Percentiles rank a stretch among this genome's conserved stretches.
phyloP scores from a whole-genome alignment of 148 eudicot species.

The Polygonum aviculare region DNA sequence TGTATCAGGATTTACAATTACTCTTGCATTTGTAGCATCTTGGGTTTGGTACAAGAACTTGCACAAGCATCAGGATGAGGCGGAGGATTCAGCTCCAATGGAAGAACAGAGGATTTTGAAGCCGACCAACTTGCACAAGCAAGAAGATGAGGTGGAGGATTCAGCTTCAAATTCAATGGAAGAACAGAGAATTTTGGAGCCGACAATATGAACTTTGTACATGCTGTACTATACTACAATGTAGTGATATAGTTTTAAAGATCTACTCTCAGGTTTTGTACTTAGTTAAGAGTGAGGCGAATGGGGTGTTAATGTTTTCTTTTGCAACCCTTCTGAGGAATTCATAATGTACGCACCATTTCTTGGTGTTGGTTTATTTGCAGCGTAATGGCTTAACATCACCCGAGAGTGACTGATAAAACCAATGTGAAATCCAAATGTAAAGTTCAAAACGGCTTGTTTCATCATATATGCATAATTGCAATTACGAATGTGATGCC shows the following conservation, averaged over 20 bases:
- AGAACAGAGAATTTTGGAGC: not conserved
- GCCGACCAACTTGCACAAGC: not conserved
- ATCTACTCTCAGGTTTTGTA: not conserved
- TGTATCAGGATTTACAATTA: not conserved
- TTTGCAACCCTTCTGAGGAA: too few species aligned
- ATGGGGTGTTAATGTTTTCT: not conserved
- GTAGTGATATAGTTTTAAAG: not conserved
- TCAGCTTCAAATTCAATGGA: not conserved
- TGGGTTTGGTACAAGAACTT: not conserved
- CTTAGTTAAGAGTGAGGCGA: not conserved
- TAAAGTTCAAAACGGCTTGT: too few species aligned
- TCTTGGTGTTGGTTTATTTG: too few species aligned
- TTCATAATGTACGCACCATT: too few species aligned
- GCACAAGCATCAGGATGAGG: not conserved
- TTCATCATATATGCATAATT: too few species aligned
- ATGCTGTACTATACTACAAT: not conserved
- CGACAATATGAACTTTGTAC: not conserved
- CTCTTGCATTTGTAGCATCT: not conserved
- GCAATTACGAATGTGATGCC: too few species aligned
- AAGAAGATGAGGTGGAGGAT: not conserved
- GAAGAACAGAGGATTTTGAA: not conserved
- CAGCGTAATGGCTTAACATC: too few species aligned
- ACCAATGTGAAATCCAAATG: too few species aligned
- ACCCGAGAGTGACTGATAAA: too few species aligned
- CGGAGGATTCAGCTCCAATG: not conserved